Base-by-base conservation (phyloP, 2,329 filamentous ascomycete genomes). In the Phyllosticta citriasiana region DNA sequence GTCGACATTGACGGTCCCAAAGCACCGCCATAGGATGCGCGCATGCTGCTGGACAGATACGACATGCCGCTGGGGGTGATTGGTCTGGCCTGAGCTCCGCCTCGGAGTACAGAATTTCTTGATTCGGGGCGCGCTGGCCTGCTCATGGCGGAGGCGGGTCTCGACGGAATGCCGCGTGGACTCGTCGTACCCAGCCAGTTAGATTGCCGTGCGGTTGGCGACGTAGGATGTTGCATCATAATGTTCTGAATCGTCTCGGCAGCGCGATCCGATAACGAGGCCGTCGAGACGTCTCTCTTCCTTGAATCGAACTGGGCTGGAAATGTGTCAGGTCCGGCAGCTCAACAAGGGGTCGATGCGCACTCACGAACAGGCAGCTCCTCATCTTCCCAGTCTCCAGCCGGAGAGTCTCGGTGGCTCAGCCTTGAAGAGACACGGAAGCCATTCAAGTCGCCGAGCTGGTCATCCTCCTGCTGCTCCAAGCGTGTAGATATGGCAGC, bases 191-290 rank as follows among this genome's bases (percentile, higher is more conserved):
- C 26, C 70, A 89, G 94, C 72, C 96, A 91, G 60, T 83, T 85
- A 0, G 89, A 90, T 8, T 82, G 78, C 59, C 85, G 59, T 10
- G 59, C 57, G 6, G 54, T 50, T 0, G 59, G 59, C 10, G 59
- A 61, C 24, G 54, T 50, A 1, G 59, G 59, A 53, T 60, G 27
- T n/a, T 47, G 35, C 53, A 60, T n/a, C 22, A 53, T 57, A 14
- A 61, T 57, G 33, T 50, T 50, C 2, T 91, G 82, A 5, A 97
- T 77, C 0, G 90, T 96, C 71, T 96, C 90, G 52, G 96, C 86
- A 0, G 92, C 95, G 62, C 93, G 81, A 67, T 97, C 92, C 0
- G 88, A 85, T 3, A 97, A 78, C 0, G 89, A 92, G 14, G 77
- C 77, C 12, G 78, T 70, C 4, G 75, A 68, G 10, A 35, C 24